These are phyloP conservation scores for Pseudonitzschia pungens DNA, from an alignment of 108 stramenopile species.

Conservation along the genomic window DNA sequence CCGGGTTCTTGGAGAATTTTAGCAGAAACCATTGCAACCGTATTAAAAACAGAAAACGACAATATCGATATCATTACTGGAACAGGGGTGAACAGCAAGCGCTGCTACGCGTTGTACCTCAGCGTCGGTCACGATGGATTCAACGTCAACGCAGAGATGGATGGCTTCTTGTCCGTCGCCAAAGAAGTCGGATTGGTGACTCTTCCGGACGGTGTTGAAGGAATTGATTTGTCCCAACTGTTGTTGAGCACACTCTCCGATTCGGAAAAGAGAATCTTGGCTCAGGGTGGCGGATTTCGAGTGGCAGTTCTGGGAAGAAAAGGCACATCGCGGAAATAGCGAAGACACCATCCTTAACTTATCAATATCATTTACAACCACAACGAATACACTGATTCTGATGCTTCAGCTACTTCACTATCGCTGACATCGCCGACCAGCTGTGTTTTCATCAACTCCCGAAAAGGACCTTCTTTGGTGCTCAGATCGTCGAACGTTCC, in stretches of 20 bases:
- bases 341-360: background rate
- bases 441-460: constrained; percentile 50
- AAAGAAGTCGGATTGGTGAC: constrained; percentile 22
- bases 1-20: constrained; percentile 56
- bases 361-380: background rate
- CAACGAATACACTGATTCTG: background rate
- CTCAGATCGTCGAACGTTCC: constrained; percentile 69
- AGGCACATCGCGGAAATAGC: background rate
- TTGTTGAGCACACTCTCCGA: background rate
- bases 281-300: constrained; percentile 14
- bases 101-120: constrained; percentile 38
- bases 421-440: constrained; percentile 30
- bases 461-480: constrained; percentile 38
- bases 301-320: constrained; percentile 9
- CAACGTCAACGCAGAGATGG: constrained; percentile 58
- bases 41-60: constrained; percentile 51
- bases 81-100: background rate
- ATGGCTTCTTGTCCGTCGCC: constrained; percentile 61
- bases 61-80: constrained; percentile 16
- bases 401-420: background rate
- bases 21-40: constrained; percentile 58
- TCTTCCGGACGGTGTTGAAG: constrained; percentile 10
- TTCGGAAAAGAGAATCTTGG: constrained; percentile 11
- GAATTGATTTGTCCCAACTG: background rate
- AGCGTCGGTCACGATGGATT: constrained; percentile 75